Conservation (phyloP, 129 eudicot genomes). For the Calendula officinalis region DNA sequence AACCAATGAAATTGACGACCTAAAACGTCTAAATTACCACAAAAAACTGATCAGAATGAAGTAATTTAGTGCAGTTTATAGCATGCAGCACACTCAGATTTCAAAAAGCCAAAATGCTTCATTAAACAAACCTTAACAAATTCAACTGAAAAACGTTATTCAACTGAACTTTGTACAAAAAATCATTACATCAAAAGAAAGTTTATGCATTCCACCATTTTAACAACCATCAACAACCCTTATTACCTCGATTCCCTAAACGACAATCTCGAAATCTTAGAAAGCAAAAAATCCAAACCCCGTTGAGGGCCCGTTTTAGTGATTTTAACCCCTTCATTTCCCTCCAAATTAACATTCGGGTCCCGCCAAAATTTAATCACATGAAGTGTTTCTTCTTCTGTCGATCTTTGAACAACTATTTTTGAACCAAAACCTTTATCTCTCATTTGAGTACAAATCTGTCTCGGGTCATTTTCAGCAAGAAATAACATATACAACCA, state of each 20-base stretch:
- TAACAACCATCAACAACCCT: background rate
- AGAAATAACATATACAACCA: slow-evolving; percentile 85
- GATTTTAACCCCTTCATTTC: slow-evolving; percentile 20
- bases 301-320: slow-evolving; percentile 27
- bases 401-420: slow-evolving; percentile 76
- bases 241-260: background rate
- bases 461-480: slow-evolving; percentile 57
- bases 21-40: background rate
- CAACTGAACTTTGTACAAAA: background rate
- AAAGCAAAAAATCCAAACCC: slow-evolving; percentile 17
- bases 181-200: slow-evolving; percentile 6
- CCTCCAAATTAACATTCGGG: slow-evolving; percentile 39
- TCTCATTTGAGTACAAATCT: slow-evolving; percentile 69
- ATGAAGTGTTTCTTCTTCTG: slow-evolving; percentile 83
- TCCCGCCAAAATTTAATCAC: slow-evolving; percentile 92
- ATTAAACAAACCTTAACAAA: background rate
- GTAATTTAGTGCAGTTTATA: background rate
- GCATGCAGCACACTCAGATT: background rate
- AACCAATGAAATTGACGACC: no score
- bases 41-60: background rate
- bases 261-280: background rate
- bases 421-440: slow-evolving; percentile 70
- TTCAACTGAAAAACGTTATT: background rate
- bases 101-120: slow-evolving; percentile 13
- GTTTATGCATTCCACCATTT: slow-evolving; percentile 5